Base-by-base conservation (phyloP, 2,329 filamentous ascomycete species). In the Microsporum canis region DNA sequence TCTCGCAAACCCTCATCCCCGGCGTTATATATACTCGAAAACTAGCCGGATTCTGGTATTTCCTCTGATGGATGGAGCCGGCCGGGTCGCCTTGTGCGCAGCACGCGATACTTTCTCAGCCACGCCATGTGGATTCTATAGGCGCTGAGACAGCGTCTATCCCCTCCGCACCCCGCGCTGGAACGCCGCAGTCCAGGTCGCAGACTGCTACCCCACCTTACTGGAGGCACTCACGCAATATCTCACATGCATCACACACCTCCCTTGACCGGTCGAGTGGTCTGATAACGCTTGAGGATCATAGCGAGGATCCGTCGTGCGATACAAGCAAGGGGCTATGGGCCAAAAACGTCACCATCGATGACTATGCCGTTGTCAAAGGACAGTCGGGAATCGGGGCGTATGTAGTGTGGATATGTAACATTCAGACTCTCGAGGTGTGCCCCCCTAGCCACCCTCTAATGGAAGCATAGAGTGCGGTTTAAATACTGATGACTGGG, bases 371-470 rank as follows among this genome's bases (percentile, higher is more conserved):
- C 38, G 77, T 87, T 65, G 79, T 87, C 34, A 78, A 79, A 63
- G 84, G 83, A 6, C 80, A 77, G 58, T 77, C 80, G 3, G 81
- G 81, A 4, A 76, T 86, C 56, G 92, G 92, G n/a, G 88, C 91
- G 1, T 99, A 97, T 76, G 89, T 96, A 1, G 91, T 96, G 5
- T 99, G 89, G 89, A 94, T 90, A 71, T 91, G 94, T 69, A 84
- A 82, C 56, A 89, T 99, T 51, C 86, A 94, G 72, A 96, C 91
- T 2, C 77, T 97, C 58, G 87, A 85, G 73, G 90, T 91, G 71
- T 72, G 84, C 81, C 61, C n/a, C 27, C 5, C 51, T 34, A 23
- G 7, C 39, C 17, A 27, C 56, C 43, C 39, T 45, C 33, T 47
- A 59, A n/a, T 43, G 39, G 17, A 43, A 43, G 59, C 29, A 64